A percentile compares a stretch with the other conserved stretches of the same genome.
Evolutionary conservation across 192 early-diverging fungal species (phyloP).

Genomic region (Dissophora ornata): DNA sequence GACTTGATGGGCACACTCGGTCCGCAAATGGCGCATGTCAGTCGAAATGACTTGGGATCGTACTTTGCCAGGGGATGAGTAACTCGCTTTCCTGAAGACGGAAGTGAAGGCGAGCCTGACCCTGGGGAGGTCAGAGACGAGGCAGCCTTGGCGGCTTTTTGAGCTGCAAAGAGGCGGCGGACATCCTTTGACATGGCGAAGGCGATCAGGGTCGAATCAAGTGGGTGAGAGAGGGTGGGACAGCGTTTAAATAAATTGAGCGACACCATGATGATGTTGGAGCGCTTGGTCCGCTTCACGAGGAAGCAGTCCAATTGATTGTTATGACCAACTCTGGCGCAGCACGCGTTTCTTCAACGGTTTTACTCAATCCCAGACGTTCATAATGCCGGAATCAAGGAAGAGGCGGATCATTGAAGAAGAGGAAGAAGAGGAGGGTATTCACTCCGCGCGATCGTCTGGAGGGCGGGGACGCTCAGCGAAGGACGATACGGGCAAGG

Average conservation of each 20-base stretch:
- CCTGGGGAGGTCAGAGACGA: neutral
- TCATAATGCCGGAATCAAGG: constrained; percentile 30
- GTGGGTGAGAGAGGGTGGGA: no score
- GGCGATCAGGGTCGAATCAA: no score
- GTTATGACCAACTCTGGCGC: no score
- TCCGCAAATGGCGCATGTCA: constrained; percentile 62
- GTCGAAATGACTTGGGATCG: constrained; percentile 53
- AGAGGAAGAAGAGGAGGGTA: constrained; percentile 35
- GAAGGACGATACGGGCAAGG: constrained; percentile 26
- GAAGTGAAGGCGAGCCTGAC: constrained; percentile 11
- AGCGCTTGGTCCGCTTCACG: no score
- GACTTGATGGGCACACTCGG: constrained; percentile 46
- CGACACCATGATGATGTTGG: no score
- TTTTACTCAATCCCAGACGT: no score
- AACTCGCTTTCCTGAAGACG: constrained; percentile 32
- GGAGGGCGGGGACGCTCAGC: neutral
- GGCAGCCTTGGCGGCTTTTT: constrained; percentile 44
- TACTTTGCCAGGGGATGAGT: constrained; percentile 65
- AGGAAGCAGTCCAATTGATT: no score
- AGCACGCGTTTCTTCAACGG: no score
- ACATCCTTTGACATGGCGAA: constrained; percentile 47
- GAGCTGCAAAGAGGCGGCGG: constrained; percentile 47
- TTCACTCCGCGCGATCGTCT: neutral
- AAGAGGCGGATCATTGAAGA: constrained; percentile 43
- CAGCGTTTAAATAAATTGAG: no score